These are phyloP conservation scores for Gastroboletus turbinatus DNA, from an alignment of 1,284 basidiomycete species.

Conservation along the genomic window DNA sequence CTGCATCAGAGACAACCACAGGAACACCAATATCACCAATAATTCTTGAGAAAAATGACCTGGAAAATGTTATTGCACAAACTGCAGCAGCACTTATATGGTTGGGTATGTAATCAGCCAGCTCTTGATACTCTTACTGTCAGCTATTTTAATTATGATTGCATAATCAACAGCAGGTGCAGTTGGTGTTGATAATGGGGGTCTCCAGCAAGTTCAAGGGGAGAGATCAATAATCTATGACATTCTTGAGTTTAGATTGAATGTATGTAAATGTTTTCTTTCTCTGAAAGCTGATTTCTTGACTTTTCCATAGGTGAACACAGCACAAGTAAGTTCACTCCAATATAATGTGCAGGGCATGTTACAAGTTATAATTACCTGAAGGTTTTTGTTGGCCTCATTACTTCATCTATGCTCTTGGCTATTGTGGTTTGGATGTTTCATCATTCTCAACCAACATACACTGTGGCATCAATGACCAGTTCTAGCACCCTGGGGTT, in stretches of 20 bases:
- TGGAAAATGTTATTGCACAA: no score
- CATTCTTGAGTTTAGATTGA: constrained; percentile 8
- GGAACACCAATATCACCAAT: neutral
- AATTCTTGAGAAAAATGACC: no score
- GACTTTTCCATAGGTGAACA: constrained; percentile 1
- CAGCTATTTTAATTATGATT: no score
- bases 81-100: no score
- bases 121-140: no score
- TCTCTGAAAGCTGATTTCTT: neutral
- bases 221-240: neutral
- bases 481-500: no score
- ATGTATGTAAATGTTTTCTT: constrained; percentile 4
- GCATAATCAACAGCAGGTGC: no score
- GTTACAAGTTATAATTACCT: neutral
- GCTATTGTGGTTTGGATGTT: neutral
- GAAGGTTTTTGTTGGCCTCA: constrained; percentile 3
- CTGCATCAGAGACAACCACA: neutral
- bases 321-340: neutral
- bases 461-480: no score
- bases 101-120: no score
- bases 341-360: neutral
- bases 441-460: neutral
- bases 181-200: no score
- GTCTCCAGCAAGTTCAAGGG: neutral
- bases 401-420: constrained; percentile 1